A percentile compares a stretch with the other conserved stretches of the same genome.
Evolutionary conservation across 1,139 yeast species (phyloP).

Genomic region (Hansenula sp.): DNA sequence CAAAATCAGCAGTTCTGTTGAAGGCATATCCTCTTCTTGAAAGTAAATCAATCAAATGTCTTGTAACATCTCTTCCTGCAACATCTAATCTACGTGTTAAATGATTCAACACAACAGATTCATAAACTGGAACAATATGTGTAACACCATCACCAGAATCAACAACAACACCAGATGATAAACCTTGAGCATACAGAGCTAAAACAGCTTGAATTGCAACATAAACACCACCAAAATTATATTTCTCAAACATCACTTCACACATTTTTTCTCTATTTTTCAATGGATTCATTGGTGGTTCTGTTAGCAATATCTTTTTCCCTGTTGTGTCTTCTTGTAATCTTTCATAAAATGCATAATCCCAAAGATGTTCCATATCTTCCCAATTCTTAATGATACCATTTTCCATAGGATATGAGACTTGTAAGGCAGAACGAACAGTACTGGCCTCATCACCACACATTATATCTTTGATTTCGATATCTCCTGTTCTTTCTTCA

Average conservation of each 20-base stretch:
- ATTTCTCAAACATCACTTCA: conserved; percentile 95
- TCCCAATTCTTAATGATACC: conserved; percentile 98
- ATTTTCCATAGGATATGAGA: conserved; percentile 97
- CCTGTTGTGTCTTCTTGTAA: conserved; percentile 79
- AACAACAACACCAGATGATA: conserved; percentile 97
- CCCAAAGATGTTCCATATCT: conserved; percentile 98
- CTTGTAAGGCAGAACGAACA: conserved; percentile 84
- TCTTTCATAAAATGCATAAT: conserved; percentile 90
- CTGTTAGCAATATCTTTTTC: conserved; percentile 81
- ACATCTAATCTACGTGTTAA: conserved; percentile 90
- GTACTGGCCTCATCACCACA: conserved; percentile 96
- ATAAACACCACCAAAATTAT: conserved; percentile 92
- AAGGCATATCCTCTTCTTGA: conserved; percentile 97
- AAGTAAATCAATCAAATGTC: conserved; percentile 84
- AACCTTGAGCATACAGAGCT: conserved; percentile 95
- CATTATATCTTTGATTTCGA: conserved; percentile 89
- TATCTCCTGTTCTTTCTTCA: conserved; percentile 78
- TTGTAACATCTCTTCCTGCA: conserved; percentile 97
- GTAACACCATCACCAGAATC: conserved; percentile 97
- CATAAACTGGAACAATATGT: conserved; percentile 97
- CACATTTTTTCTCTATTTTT: conserved; percentile 94
- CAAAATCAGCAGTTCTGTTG: conserved; percentile 97
- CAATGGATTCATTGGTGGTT: conserved; percentile 97
- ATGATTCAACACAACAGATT: conserved; percentile 91
- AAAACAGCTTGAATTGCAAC: conserved; percentile 98